Conservation (phyloP, 495 filamentous ascomycete genomes). For the Penicillium paradoxum region DNA sequence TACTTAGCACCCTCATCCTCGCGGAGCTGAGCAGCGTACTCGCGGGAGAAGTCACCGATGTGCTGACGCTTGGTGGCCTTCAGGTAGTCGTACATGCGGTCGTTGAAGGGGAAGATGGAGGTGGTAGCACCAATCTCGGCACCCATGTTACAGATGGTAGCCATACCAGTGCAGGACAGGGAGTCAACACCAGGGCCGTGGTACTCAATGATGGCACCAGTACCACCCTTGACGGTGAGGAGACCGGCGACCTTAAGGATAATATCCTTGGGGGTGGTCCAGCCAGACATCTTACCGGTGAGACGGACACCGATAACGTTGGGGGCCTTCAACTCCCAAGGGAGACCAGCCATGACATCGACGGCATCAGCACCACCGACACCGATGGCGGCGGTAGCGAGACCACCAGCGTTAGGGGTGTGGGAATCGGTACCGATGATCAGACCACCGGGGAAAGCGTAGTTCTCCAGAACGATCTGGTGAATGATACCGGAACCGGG, state of each 20-base stretch:
- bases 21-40: constrained; percentile 78
- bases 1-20: constrained; percentile 94
- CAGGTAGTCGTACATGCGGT: constrained; percentile 95
- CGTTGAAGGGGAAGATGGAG: constrained; percentile 98
- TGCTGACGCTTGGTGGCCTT: constrained; percentile 83
- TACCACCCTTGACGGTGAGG: constrained; percentile 96
- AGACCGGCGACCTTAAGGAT: constrained; percentile 98
- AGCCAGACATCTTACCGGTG: constrained; percentile 84
- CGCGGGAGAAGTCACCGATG: constrained; percentile 84
- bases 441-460: constrained; percentile 96
- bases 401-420: constrained; percentile 96
- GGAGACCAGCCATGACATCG: constrained; percentile 96
- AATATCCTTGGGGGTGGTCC: constrained; percentile 95
- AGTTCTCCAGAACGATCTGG: constrained; percentile 98
- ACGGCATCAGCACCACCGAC: constrained; percentile 98
- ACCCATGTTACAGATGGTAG: constrained; percentile 73
- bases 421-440: constrained; percentile 99
- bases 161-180: constrained; percentile 65
- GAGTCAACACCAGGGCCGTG: constrained; percentile 77
- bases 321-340: constrained; percentile 97
- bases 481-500: constrained; percentile 99
- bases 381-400: constrained; percentile 93
- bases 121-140: constrained; percentile 97
- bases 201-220: constrained; percentile 95
- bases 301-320: constrained; percentile 96